These are phyloP conservation scores for Lantana camara DNA, from an alignment of 257 asterid species.

Conservation along the genomic window DNA sequence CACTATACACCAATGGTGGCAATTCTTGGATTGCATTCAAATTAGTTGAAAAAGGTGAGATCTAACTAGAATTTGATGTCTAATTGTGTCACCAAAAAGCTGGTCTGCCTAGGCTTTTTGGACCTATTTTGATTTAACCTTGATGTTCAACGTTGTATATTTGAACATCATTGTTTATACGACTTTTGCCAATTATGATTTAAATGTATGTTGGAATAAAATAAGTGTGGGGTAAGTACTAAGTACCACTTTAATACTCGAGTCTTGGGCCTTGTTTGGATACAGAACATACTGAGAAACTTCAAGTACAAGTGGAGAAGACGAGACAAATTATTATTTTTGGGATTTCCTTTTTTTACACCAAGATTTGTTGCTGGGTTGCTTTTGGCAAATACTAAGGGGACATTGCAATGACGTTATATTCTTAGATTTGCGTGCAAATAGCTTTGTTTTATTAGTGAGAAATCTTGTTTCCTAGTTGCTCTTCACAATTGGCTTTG, in stretches of 20 bases:
- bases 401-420: conserved; percentile 1
- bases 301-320: conserved; percentile 25
- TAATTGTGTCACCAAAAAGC: neutral
- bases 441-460: conserved; percentile 5
- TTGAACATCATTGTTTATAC: neutral
- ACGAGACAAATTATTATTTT: neutral
- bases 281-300: conserved; percentile 13
- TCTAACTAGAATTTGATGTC: neutral
- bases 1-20: no score
- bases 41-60: no score
- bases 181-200: neutral
- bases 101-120: neutral
- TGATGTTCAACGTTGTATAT: neutral
- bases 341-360: neutral
- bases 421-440: conserved; percentile 37
- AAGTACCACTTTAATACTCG: neutral
- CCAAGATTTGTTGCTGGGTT: conserved; percentile 7
- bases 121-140: no score
- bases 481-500: conserved; percentile 12
- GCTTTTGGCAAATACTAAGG: conserved; percentile 6
- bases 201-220: no score
- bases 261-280: neutral
- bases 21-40: no score
- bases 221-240: no score
- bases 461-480: conserved; percentile 10